A percentile compares a stretch with the other conserved stretches of the same genome.
Evolutionary conservation across 306 rosid species (phyloP).

Genomic region (Vigna radiata): DNA sequence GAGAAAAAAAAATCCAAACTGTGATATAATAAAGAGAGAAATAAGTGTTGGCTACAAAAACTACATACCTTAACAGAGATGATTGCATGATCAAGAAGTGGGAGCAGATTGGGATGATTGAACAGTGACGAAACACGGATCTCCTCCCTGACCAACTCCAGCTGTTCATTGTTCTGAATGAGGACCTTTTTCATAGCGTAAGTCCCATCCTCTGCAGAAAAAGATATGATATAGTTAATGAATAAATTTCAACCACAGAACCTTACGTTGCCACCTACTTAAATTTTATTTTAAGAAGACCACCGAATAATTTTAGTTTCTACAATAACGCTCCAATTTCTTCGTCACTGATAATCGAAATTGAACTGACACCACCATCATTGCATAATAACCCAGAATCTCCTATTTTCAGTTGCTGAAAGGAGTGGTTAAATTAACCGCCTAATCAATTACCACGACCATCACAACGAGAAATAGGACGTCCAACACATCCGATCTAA

Average conservation of each 20-base stretch:
- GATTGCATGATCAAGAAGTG: slow-evolving; percentile 98
- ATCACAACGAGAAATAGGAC: slow-evolving; percentile 17
- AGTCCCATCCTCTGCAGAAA: slow-evolving; percentile 78
- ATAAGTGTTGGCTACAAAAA: neutral
- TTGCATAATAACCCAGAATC: slow-evolving; percentile 1
- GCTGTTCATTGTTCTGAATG: slow-evolving; percentile 89
- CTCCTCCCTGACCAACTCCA: slow-evolving; percentile 96
- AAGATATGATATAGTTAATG: slow-evolving; percentile 1
- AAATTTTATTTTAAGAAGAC: neutral
- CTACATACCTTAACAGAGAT: slow-evolving; percentile 82
- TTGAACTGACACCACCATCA: neutral
- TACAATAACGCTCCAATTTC: neutral
- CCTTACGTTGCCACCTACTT: neutral
- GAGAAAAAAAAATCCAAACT: neutral
- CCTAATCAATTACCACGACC: neutral
- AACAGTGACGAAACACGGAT: slow-evolving; percentile 94
- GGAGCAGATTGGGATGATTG: slow-evolving; percentile 91
- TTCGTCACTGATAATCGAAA: slow-evolving; percentile 18
- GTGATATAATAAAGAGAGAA: slow-evolving; percentile 12
- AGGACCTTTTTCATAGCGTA: slow-evolving; percentile 97
- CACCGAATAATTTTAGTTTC: neutral
- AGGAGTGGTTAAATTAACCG: slow-evolving; percentile 11
- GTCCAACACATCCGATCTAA: slow-evolving; percentile 13
- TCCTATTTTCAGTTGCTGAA: slow-evolving; percentile 6
- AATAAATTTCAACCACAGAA: slow-evolving; percentile 9